These are phyloP conservation scores for Dactylellina parvicollis DNA, from an alignment of 2,329 filamentous ascomycete genomes.

Conservation along the genomic window DNA sequence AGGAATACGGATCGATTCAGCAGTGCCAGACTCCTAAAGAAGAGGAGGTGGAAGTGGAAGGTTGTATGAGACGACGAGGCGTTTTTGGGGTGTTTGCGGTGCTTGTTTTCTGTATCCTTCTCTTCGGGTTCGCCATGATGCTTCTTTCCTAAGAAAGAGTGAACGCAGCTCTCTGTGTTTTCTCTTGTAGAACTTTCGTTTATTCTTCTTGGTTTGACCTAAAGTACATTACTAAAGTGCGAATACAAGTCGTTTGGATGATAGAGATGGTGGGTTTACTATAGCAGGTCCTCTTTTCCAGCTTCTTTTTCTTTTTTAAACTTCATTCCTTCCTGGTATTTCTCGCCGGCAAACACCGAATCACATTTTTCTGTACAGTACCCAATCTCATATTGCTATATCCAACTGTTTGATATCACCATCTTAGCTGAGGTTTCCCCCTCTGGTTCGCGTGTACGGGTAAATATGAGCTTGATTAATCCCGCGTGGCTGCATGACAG, in stretches of 20 bases:
- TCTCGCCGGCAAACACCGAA: neutral
- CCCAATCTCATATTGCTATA: too few species aligned
- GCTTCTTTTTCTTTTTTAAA: neutral
- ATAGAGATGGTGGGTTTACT: neutral
- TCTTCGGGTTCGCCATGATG: constrained; percentile 1
- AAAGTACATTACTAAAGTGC: too few species aligned
- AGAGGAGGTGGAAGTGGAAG: neutral
- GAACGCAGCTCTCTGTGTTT: neutral
- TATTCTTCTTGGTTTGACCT: neutral
- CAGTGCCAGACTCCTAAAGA: constrained; percentile 1
- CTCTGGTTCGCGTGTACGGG: constrained; percentile 20
- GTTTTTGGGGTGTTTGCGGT: constrained; percentile 40
- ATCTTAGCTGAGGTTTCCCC: neutral
- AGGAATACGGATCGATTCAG: neutral
- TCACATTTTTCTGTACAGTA: neutral
- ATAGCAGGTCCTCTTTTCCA: neutral
- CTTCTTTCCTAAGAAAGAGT: constrained; percentile 9
- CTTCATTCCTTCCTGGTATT: neutral
- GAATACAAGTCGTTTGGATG: too few species aligned
- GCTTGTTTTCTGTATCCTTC: constrained; percentile 20
- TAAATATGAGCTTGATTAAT: constrained; percentile 27
- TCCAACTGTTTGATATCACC: neutral
- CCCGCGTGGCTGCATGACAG: constrained; percentile 2
- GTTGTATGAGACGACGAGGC: constrained; percentile 8
- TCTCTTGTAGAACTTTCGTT: neutral